phyloP scores from a whole-genome alignment of 805 yeast species.

The Hanseniaspora meyeri region DNA sequence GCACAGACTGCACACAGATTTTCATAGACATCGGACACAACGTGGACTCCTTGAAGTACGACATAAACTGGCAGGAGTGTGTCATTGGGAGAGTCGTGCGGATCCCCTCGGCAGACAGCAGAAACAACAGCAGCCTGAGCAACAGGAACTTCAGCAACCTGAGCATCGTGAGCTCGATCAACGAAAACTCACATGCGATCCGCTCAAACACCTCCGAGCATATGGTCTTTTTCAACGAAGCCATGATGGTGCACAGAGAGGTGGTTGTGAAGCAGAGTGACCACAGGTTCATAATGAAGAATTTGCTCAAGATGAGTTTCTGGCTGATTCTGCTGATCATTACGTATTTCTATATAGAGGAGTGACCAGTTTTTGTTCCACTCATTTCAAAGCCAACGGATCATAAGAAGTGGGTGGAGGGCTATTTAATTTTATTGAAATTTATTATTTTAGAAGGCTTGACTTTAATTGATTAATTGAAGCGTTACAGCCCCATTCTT shows the following conservation, averaged over 20 bases:
- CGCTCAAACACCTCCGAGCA: neutral
- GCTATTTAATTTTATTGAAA: too few relatives aligned
- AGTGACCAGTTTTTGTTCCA: neutral
- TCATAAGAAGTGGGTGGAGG: too few relatives aligned
- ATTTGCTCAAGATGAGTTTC: neutral
- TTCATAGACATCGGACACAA: slow-evolving; percentile 24
- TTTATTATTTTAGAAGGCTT: too few relatives aligned
- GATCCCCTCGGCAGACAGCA: neutral
- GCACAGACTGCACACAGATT: slow-evolving; percentile 21
- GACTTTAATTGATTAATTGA: too few relatives aligned
- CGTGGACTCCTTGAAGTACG: slow-evolving; percentile 27
- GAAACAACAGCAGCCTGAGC: neutral
- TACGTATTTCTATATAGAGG: neutral
- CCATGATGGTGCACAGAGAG: neutral
- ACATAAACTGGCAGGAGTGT: slow-evolving; percentile 29
- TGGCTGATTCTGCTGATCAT: slow-evolving; percentile 1
- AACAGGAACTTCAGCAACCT: neutral
- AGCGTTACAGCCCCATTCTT: too few relatives aligned
- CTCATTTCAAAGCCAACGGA: neutral
- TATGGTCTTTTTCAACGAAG: neutral
- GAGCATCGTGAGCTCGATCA: neutral
- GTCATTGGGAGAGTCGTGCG: slow-evolving; percentile 1
- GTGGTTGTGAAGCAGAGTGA: neutral
- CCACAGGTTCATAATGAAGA: neutral
- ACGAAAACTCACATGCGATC: neutral